A percentile compares a stretch with the other conserved stretches of the same genome.
Conservation (phyloP, 768 basidiomycete genomes). For the Leccinum incarnatum region DNA sequence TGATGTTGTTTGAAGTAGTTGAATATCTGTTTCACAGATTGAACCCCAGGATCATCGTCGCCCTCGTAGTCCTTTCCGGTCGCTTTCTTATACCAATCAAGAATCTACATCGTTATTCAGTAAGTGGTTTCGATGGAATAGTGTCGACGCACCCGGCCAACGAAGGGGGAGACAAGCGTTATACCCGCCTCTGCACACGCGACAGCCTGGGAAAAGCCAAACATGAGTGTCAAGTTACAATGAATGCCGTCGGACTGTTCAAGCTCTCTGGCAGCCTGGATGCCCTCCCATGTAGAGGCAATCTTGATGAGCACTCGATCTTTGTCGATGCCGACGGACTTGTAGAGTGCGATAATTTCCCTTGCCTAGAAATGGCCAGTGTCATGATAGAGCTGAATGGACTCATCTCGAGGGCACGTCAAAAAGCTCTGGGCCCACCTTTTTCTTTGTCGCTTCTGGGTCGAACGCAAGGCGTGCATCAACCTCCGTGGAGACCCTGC, state of each 20-base stretch:
- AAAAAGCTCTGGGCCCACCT: conserved; percentile 38
- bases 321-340: conserved; percentile 82
- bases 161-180: conserved; percentile 96
- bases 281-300: conserved; percentile 98
- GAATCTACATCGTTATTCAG: conserved; percentile 58
- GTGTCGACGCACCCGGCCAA: conserved; percentile 71
- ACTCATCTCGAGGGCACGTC: not conserved
- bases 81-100: conserved; percentile 96
- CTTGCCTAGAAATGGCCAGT: conserved; percentile 45
- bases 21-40: conserved; percentile 93
- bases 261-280: conserved; percentile 93
- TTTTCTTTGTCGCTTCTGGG: conserved; percentile 81
- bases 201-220: conserved; percentile 96
- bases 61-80: conserved; percentile 84
- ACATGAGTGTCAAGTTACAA: conserved; percentile 96
- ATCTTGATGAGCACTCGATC: conserved; percentile 97
- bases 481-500: conserved; percentile 96
- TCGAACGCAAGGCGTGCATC: conserved; percentile 96
- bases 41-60: conserved; percentile 91
- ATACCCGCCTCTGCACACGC: conserved; percentile 96
- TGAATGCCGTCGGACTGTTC: conserved; percentile 88
- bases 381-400: not conserved
- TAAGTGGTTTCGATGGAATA: conserved; percentile 5
- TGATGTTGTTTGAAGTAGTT: conserved; percentile 98
- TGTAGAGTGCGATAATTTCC: conserved; percentile 87